Evolutionary conservation across 192 early-diverging fungal species (phyloP).

Genomic region (Gigaspora rosea): DNA sequence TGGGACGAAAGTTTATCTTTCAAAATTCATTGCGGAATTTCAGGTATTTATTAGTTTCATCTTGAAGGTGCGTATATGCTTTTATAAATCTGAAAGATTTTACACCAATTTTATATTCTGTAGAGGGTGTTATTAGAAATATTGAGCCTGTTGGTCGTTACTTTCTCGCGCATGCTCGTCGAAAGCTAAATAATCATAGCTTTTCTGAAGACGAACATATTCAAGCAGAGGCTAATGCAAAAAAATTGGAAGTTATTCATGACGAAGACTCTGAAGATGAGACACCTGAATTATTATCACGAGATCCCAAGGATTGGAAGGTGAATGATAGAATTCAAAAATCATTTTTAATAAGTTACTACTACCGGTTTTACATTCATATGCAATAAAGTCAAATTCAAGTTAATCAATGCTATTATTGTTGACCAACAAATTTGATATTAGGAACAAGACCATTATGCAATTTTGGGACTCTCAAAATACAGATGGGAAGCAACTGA

Average conservation of each 20-base stretch:
- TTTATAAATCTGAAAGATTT: too few species aligned
- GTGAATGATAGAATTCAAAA: conserved; percentile 35
- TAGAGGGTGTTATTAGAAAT: not conserved
- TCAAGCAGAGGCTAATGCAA: conserved; percentile 48
- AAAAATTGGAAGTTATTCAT: conserved; percentile 37
- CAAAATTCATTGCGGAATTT: conserved; percentile 15
- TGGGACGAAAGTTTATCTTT: not conserved
- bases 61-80: not conserved
- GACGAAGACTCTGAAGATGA: conserved; percentile 62
- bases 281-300: conserved; percentile 66
- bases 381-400: too few species aligned
- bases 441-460: conserved; percentile 90
- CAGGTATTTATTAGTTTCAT: conserved; percentile 4
- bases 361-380: not conserved
- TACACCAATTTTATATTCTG: too few species aligned
- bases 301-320: conserved; percentile 97
- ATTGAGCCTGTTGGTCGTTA: conserved; percentile 60
- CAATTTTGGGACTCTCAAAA: conserved; percentile 88
- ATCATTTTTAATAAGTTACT: not conserved
- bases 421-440: not conserved
- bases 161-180: conserved; percentile 62
- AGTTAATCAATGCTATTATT: not conserved
- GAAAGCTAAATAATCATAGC: conserved; percentile 60
- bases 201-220: conserved; percentile 63
- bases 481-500: conserved; percentile 86